Evolutionary conservation across 2,329 filamentous ascomycete genomes (phyloP).

Genomic region (Verticillium tricorpus): DNA sequence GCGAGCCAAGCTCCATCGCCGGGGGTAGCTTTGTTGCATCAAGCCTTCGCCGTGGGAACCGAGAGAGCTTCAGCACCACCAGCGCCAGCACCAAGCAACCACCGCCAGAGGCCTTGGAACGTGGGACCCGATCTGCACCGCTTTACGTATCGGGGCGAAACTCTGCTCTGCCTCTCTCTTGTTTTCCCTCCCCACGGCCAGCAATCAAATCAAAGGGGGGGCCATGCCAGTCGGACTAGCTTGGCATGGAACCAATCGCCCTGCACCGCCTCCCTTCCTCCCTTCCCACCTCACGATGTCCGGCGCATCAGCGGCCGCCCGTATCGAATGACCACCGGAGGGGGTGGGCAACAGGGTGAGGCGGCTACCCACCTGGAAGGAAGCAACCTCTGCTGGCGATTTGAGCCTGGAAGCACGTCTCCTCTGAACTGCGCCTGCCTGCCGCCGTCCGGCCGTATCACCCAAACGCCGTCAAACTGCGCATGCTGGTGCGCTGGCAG

Average conservation of each 20-base stretch:
- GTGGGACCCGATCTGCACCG: neutral
- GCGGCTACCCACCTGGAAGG: too few species aligned
- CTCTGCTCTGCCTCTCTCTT: neutral
- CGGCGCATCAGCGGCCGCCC: neutral
- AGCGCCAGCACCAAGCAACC: neutral
- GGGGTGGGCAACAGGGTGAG: neutral
- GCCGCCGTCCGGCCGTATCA: neutral
- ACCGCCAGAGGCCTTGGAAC: neutral
- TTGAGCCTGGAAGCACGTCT: neutral
- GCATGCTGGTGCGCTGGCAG: neutral
- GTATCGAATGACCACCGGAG: neutral
- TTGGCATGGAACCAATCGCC: neutral
- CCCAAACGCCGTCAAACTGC: neutral
- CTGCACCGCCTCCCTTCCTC: neutral
- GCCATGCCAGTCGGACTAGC: neutral
- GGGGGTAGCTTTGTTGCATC: neutral
- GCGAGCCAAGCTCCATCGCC: neutral
- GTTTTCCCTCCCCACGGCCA: neutral
- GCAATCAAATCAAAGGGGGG: too few species aligned
- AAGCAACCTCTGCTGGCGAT: too few species aligned
- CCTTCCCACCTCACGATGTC: neutral
- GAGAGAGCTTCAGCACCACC: neutral
- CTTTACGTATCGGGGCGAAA: neutral
- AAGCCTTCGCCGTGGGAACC: neutral
- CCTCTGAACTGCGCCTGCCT: neutral